Conservation (phyloP, 2,329 filamentous ascomycete genomes). For the Aspergillus pseudoterreus region DNA sequence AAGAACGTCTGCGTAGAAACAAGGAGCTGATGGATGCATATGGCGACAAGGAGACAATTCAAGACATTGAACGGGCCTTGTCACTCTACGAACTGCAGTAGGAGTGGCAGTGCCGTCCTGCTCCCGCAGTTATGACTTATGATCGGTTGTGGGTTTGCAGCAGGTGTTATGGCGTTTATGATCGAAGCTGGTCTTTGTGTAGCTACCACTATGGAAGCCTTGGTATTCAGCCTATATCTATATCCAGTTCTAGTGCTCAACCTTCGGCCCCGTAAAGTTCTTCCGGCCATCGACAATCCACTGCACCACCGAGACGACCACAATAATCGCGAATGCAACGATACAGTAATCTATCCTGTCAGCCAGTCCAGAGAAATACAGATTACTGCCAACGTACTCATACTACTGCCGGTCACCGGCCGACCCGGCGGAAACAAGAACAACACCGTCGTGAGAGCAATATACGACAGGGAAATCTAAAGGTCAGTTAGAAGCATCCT, state of each 20-base stretch:
- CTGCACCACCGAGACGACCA: slow-evolving; percentile 54
- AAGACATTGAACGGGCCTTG: slow-evolving; percentile 44
- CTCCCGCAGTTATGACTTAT: neutral
- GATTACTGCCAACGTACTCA: slow-evolving; percentile 51
- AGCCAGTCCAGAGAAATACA: neutral
- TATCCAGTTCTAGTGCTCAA: slow-evolving; percentile 14
- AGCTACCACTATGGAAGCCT: no score
- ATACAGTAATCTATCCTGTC: slow-evolving; percentile 33
- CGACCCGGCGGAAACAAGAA: slow-evolving; percentile 69
- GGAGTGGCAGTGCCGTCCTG: neutral
- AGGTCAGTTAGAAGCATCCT: neutral
- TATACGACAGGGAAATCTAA: slow-evolving; percentile 57
- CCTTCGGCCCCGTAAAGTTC: slow-evolving; percentile 53
- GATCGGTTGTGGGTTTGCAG: neutral
- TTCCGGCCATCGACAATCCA: slow-evolving; percentile 59
- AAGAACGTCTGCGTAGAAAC: slow-evolving; percentile 35
- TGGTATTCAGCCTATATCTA: neutral
- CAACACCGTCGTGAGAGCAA: slow-evolving; percentile 65
- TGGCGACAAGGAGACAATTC: slow-evolving; percentile 41
- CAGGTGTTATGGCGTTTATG: neutral
- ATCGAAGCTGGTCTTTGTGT: neutral
- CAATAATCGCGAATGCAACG: slow-evolving; percentile 55
- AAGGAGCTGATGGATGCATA: slow-evolving; percentile 45
- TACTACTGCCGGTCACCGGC: slow-evolving; percentile 62
- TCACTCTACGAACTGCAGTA: slow-evolving; percentile 42